Conservation (phyloP, 2,329 filamentous ascomycete genomes). For the Colletotrichum sp. region DNA sequence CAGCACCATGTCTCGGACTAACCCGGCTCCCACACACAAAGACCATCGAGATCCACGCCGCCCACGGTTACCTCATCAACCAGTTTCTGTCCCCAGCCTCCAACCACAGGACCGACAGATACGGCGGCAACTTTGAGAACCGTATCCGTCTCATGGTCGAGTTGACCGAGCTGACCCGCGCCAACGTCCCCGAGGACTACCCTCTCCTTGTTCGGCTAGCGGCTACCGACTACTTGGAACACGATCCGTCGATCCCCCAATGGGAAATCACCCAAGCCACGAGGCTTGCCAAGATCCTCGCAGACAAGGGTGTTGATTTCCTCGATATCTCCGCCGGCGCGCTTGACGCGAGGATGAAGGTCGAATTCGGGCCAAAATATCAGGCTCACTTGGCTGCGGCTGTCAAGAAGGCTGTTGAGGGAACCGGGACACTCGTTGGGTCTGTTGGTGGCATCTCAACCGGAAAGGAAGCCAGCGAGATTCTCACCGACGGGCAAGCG, state of each 20-base stretch:
- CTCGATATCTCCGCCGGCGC: slow-evolving; percentile 75
- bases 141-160: slow-evolving; percentile 43
- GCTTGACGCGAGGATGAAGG: slow-evolving; percentile 62
- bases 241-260: slow-evolving; percentile 57
- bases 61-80: slow-evolving; percentile 53
- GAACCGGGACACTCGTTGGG: slow-evolving; percentile 45
- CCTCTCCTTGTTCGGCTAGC: slow-evolving; percentile 74
- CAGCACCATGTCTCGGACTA: not conserved
- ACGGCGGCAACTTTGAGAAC: slow-evolving; percentile 51
- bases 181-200: slow-evolving; percentile 65
- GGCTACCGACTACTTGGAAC: slow-evolving; percentile 75
- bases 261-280: slow-evolving; percentile 71
- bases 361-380: slow-evolving; percentile 66
- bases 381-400: slow-evolving; percentile 71
- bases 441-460: slow-evolving; percentile 51
- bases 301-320: slow-evolving; percentile 71
- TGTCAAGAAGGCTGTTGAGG: slow-evolving; percentile 71
- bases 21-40: not conserved
- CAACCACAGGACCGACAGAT: slow-evolving; percentile 52
- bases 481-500: slow-evolving; percentile 47
- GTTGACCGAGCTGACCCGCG: slow-evolving; percentile 63
- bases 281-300: slow-evolving; percentile 65
- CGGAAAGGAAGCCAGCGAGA: slow-evolving; percentile 48
- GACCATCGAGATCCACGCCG: slow-evolving; percentile 38
- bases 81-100: slow-evolving; percentile 48